Evolutionary conservation across 352 stramenopile genomes (phyloP).

Genomic region (Ophiocytium majus): DNA sequence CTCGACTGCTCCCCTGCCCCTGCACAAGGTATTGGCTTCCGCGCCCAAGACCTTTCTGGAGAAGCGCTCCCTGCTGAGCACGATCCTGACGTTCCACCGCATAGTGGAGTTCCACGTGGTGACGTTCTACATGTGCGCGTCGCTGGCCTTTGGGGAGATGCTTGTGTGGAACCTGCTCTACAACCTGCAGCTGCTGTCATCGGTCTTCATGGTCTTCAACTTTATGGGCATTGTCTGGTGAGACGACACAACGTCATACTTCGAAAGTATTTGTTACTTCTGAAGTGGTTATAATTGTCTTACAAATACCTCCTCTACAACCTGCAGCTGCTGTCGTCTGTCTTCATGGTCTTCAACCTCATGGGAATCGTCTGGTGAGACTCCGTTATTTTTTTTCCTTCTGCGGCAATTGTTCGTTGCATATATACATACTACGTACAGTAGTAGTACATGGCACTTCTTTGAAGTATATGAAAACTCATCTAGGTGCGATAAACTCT

Average conservation of each 20-base stretch:
- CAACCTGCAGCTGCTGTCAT: constrained; percentile 78
- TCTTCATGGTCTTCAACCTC: constrained; percentile 86
- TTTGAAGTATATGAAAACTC: no score
- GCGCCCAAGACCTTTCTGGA: constrained; percentile 96
- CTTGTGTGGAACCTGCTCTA: constrained; percentile 82
- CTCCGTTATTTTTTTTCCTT: not conserved
- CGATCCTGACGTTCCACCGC: constrained; percentile 86
- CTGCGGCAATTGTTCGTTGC: not conserved
- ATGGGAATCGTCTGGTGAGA: constrained; percentile 60
- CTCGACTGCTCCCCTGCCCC: constrained; percentile 54
- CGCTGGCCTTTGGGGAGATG: constrained; percentile 82
- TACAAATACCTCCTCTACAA: constrained; percentile 74
- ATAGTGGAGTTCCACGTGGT: constrained; percentile 96
- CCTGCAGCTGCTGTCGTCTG: constrained; percentile 79
- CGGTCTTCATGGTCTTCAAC: constrained; percentile 86
- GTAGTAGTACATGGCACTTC: no score
- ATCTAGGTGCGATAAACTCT: no score
- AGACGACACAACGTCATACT: not conserved
- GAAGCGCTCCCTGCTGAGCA: constrained; percentile 92
- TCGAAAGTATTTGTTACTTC: not conserved
- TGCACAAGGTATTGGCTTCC: constrained; percentile 78
- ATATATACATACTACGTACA: constrained; percentile 77
- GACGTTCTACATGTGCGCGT: constrained; percentile 88
- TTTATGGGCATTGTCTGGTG: constrained; percentile 63
- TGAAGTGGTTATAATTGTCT: not conserved